Base-by-base conservation (phyloP, 2,329 filamentous ascomycete species). In the Colletotrichum australisinense region DNA sequence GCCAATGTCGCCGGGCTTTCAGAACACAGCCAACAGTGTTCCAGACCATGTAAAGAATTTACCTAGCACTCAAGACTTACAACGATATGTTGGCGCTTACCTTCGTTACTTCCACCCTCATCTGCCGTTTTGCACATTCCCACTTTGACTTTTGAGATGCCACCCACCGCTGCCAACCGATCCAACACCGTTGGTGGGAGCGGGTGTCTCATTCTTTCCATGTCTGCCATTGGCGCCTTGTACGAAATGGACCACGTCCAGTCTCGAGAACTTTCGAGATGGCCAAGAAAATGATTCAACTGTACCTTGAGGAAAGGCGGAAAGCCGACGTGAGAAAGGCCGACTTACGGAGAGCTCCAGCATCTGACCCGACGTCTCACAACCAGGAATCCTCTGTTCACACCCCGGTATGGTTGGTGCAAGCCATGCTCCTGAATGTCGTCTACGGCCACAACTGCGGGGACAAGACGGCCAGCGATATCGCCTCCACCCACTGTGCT, bases 391-490 rank as follows among this genome's bases (percentile, higher is more conserved):
- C 88, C 63, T 88, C 91, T 19, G 89, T 91, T 52, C 91, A 94
- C 76, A 96, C 95, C 2, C 96, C 96, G 0, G 88, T 98, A 53
- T 98, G 96, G 95, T 88, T 99, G 30, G 95, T 98, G 19, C 97
- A 98, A 83, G 95, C 96, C 0, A 98, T 98, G 96, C 87, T 98
- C 9, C 88, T 99, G 63, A 98, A 98, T 80, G 94, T 98, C 49
- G 94, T 98, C 19, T 98, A 98, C 80, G 96, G 96, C 16, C 94
- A 98, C 82, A 97, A 97, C 77, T 97, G 95, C 80, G 95, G 94
- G 49, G 96, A 98, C 81, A 96, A 97, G 84, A 93, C 92, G 67
- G 93, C 95, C 26, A 95, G 94, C 73, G 95, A 98, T 80, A 97
- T 97, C 78, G 96, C 96, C 1, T 95, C 93, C 75, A 98, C 94